Evolutionary conservation across 441 rosid genomes (phyloP), one percentile per base, ranked within the genome.

Genomic region (Omphalea diandra): DNA sequence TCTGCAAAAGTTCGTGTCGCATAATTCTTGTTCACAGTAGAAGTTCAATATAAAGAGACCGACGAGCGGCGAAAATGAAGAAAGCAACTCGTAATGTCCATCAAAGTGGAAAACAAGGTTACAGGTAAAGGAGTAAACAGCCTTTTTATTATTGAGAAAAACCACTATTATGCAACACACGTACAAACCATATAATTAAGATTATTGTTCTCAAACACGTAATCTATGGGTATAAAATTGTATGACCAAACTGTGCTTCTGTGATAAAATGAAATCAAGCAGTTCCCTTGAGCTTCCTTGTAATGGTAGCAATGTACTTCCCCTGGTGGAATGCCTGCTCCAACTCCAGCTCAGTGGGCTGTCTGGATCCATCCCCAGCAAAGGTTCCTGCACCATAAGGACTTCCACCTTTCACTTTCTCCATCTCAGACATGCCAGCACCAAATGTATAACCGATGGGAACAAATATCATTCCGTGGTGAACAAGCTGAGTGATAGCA

Each of bases 401-500:
- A 56, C 91, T 87, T 46, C 99, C 99, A 2, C 99, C 98, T 79
- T 92, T 92, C 80, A 94, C 86, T 6, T 82, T 53, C 80, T 94
- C 96, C 94, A 92, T 89, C 88, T 92, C 98, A 8, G 88, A 89
- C 99, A 94, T 94, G 22, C 99, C 98, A 4, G 99, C 98, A 3
- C 99, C 99, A 50, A 94, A 92, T 36, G 98, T 92, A 86, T 92
- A 92, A 60, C 98, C 98, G 8, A 94, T 83, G 0, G 99, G 99
- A 26, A 94, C 94, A 71, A 87, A 94, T 18, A 94, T 67, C 94
- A 94, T 89, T n/a, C 98, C 98, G 3, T 94, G 99, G 87, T 94
- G 99, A 38, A 84, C 98, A 55, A 94, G 91, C 80, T 94, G 98
- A 67, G 99, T 94, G 27, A 94, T 87, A 1, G 99, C 98, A 11